These are phyloP conservation scores for Ceratocystis smalleyi DNA, from an alignment of 2,329 filamentous ascomycete genomes.

Conservation along the genomic window DNA sequence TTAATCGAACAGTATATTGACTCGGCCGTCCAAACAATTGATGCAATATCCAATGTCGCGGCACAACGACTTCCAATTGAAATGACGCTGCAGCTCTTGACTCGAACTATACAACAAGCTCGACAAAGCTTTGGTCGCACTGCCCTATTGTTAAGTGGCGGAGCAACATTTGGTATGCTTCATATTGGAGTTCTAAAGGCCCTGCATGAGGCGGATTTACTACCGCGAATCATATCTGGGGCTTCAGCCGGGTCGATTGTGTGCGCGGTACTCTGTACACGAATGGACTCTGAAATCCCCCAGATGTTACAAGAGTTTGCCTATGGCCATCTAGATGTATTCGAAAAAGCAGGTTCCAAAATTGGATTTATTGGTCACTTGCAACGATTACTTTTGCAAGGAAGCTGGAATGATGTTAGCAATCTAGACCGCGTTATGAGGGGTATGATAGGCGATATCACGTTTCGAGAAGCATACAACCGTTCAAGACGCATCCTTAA, in stretches of 20 bases:
- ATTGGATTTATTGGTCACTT: conserved; percentile 49
- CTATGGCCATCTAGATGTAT: conserved; percentile 66
- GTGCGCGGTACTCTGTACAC: conserved; percentile 61
- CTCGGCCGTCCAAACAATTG: conserved; percentile 59
- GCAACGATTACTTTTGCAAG: conserved; percentile 61
- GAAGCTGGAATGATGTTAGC: conserved; percentile 70
- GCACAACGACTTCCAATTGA: conserved; percentile 32
- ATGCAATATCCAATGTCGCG: conserved; percentile 50
- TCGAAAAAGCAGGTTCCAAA: conserved; percentile 40
- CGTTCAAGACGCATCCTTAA: conserved; percentile 84
- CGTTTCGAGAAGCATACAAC: conserved; percentile 91
- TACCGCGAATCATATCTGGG: conserved; percentile 76
- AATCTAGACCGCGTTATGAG: conserved; percentile 72
- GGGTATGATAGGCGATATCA: conserved; percentile 67
- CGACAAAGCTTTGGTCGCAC: conserved; percentile 75
- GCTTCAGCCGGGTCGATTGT: conserved; percentile 81
- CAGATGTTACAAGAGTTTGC: conserved; percentile 53
- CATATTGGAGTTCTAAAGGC: conserved; percentile 79
- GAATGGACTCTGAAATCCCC: conserved; percentile 64
- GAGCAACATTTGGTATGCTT: conserved; percentile 81
- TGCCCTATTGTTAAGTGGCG: conserved; percentile 67
- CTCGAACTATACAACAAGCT: conserved; percentile 55
- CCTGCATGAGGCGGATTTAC: conserved; percentile 55
- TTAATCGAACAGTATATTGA: conserved; percentile 79
- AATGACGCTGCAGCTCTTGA: conserved; percentile 41